These are phyloP conservation scores for Colletotrichum sublineola DNA, from an alignment of 2,329 filamentous ascomycete species.

Conservation along the genomic window DNA sequence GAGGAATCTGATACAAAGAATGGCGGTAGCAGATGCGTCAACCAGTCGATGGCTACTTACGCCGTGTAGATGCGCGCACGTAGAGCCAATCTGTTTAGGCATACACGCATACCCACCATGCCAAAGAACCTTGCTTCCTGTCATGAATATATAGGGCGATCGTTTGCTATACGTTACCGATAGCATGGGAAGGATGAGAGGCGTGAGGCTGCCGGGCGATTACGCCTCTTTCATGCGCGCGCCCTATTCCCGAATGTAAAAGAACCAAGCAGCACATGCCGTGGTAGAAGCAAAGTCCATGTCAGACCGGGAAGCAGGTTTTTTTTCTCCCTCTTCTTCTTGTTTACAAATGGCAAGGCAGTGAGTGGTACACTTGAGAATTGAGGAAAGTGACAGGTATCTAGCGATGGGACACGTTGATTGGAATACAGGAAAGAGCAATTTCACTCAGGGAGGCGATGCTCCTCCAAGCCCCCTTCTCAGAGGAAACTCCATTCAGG, in stretches of 20 bases:
- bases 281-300: not conserved
- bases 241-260: not conserved
- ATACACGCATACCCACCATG: no score
- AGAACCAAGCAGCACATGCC: not conserved
- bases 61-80: not conserved
- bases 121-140: not conserved
- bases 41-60: no score
- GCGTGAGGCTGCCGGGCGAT: not conserved
- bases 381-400: not conserved
- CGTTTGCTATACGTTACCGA: not conserved
- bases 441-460: not conserved
- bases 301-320: not conserved
- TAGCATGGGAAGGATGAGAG: not conserved
- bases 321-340: not conserved
- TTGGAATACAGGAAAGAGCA: conserved; percentile 7
- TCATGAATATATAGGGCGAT: not conserved
- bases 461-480: conserved; percentile 4
- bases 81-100: conserved; percentile 2
- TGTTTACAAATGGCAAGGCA: not conserved
- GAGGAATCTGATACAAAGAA: not conserved
- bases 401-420: not conserved
- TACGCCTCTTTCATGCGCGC: not conserved
- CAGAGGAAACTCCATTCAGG: not conserved
- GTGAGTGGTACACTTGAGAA: not conserved
- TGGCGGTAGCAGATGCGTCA: not conserved